Evolutionary conservation across 1,139 yeast genomes (phyloP), one percentile per base, ranked within the genome.

Genomic region (Magnusiomyces sp.): DNA sequence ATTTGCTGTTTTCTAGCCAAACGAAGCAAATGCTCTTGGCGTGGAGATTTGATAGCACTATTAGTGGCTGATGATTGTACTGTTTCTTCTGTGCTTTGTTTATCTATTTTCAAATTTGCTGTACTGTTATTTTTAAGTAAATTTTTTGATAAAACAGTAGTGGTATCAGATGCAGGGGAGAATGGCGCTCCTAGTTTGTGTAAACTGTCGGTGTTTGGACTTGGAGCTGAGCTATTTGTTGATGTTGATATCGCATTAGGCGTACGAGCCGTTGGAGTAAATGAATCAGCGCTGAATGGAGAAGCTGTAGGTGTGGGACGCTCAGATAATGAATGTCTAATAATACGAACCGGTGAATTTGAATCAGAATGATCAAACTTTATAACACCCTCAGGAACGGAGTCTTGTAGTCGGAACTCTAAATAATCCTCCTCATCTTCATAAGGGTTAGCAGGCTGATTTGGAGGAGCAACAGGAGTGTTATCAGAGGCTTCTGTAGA

Each of bases 401-500:
- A 17, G 40, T 43, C 29, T 2, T 43, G 34, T 31, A 43, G 36
- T 19, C 29, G 20, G 40, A 51, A 51, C 40, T 51, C 54, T 20
- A 51, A 45, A 17, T 49, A 43, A 19, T 51, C 54, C 19, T 51
- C 54, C 10, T 44, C 42, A 29, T 49, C 52, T 9, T 43, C 46
- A 29, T 40, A 40, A 13, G 43, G 43, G 34, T 40, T 13, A 10
- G 13, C 33, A 10, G 37, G 3, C 37, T 34, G 16, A 34, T 13
- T 14, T 34, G 4, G 7, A 10, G 37, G 16, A 14, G 11, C 9
- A 13, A n/a, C 37, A n/a, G 37, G 16, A 5, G 37, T 13, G 11
- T 34, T 13, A 23, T 34, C 11, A 10, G 37, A 4, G 5, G 37
- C 11, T 4, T 34, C 37, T 34, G 37, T 9, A 34, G 37, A 14